Evolutionary conservation across 306 rosid genomes (phyloP).

Genomic region (Lupinus albus): DNA sequence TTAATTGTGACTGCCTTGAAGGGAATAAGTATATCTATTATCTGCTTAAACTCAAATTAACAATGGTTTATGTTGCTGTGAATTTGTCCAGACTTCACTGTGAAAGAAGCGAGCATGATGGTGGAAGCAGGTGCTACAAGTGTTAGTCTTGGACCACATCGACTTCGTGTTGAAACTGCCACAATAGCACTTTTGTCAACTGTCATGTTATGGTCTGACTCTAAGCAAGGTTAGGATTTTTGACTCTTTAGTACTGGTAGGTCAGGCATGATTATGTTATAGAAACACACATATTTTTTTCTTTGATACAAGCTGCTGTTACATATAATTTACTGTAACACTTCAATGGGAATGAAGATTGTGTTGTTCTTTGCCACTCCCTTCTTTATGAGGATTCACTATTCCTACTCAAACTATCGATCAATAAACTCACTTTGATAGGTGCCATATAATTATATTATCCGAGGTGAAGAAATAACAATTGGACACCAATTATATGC

Average conservation of each 20-base stretch:
- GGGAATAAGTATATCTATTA: conserved; percentile 1
- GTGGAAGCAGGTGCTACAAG: conserved; percentile 74
- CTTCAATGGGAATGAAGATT: background rate
- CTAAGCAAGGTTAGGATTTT: conserved; percentile 41
- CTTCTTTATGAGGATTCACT: background rate
- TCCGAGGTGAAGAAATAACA: too few species aligned
- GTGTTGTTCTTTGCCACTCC: background rate
- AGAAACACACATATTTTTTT: background rate
- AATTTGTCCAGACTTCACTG: conserved; percentile 70
- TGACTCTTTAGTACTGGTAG: conserved; percentile 43
- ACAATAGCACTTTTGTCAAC: conserved; percentile 77
- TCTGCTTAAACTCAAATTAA: conserved; percentile 20
- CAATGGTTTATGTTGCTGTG: conserved; percentile 28
- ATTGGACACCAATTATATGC: too few species aligned
- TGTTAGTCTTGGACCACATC: conserved; percentile 84
- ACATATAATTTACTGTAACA: conserved; percentile 20
- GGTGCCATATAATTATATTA: too few species aligned
- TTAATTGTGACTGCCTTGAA: conserved; percentile 5
- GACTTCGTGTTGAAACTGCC: conserved; percentile 93
- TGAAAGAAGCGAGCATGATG: conserved; percentile 67
- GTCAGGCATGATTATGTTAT: conserved; percentile 31
- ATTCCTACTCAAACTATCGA: background rate
- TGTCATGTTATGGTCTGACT: conserved; percentile 84
- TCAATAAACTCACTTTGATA: background rate
- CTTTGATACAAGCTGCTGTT: conserved; percentile 19